phyloP scores from a whole-genome alignment of 768 basidiomycete genomes.

The Lepiota subincarnata region DNA sequence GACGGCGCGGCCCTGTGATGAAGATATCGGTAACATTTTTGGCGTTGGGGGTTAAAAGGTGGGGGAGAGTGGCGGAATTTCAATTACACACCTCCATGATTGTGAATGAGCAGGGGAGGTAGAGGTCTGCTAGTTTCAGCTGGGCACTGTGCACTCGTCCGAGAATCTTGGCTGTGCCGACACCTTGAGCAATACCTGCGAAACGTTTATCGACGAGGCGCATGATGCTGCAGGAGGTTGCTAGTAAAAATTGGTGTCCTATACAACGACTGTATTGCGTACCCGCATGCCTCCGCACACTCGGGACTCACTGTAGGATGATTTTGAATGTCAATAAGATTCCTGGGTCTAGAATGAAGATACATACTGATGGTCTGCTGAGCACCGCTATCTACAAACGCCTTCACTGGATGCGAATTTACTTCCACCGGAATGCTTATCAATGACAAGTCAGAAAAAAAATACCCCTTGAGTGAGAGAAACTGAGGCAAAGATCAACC shows the following conservation, averaged over 20 bases:
- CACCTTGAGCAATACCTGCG: slow-evolving; percentile 86
- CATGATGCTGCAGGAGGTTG: slow-evolving; percentile 63
- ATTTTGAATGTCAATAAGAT: background rate
- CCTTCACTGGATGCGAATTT: slow-evolving; percentile 85
- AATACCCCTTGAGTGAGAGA: background rate
- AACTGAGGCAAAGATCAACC: slow-evolving; percentile 25
- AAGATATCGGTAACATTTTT: background rate
- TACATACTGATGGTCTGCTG: slow-evolving; percentile 91
- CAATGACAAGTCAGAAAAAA: background rate
- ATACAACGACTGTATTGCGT: slow-evolving; percentile 22
- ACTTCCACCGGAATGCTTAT: slow-evolving; percentile 88
- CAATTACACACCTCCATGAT: slow-evolving; percentile 76
- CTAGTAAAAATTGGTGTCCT: background rate
- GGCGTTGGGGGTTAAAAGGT: background rate
- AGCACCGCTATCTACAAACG: slow-evolving; percentile 98
- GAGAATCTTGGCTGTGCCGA: slow-evolving; percentile 91
- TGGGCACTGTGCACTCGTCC: slow-evolving; percentile 94
- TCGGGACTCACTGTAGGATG: slow-evolving; percentile 74
- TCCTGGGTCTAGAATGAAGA: background rate
- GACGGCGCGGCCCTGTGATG: slow-evolving; percentile 73
- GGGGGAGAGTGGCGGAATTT: background rate
- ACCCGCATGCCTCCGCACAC: slow-evolving; percentile 90
- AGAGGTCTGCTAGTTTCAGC: slow-evolving; percentile 79
- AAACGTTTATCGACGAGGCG: slow-evolving; percentile 86
- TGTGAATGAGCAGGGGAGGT: slow-evolving; percentile 87